Base-by-base conservation (phyloP, 192 early-diverging fungal species). In the Backusella parvicylindrica region DNA sequence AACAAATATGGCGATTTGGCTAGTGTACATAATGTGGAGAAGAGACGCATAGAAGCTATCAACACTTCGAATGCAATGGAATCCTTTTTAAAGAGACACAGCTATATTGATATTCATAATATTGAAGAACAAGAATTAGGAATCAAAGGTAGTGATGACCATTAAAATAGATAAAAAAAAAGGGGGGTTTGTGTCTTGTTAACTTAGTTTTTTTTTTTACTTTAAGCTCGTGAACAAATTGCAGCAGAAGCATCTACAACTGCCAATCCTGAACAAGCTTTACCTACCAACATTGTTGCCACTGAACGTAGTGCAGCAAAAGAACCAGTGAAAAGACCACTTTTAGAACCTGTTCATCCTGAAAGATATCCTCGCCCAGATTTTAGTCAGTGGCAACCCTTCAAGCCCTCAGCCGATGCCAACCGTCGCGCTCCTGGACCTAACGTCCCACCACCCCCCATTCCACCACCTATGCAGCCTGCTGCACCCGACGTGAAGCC, bases 1-100 rank as follows among this genome's bases (percentile, higher is more conserved):
- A 92, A 88, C 82, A 89, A 92, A 68, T 96, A 94, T 81, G 95
- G 96, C 11, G 95, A 99, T 81, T 81, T 96, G 71, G 71, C 84
- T 0, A 87, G 89, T 49, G 86, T 96, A 30, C 77, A 84, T 21
- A 93, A 91, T 74, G 83, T 94, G 26, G 96, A 98, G 70, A 91
- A 92, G 80, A 85, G 96, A 33, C 82, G 89, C 36, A 84, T 82
- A 16, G 94, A 93, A 28, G 89, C 88, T 15, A 23, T 40, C 30
- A 23, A 8, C 4, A 7, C 28, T 49, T 71, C 31, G 21, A 78
- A n/a, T 30, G 5, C 64, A 15, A 75, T 38, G 75, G 91, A 91
- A 64, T 87, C 89, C 16, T 89, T 97, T 67, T 89, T 90, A 9
- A 85, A 87, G 6, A 84, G 92, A 40, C 95, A 95, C 83, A 86